These are phyloP conservation scores for Salvia rosmarinus DNA, from an alignment of 257 asterid genomes.

Conservation along the genomic window DNA sequence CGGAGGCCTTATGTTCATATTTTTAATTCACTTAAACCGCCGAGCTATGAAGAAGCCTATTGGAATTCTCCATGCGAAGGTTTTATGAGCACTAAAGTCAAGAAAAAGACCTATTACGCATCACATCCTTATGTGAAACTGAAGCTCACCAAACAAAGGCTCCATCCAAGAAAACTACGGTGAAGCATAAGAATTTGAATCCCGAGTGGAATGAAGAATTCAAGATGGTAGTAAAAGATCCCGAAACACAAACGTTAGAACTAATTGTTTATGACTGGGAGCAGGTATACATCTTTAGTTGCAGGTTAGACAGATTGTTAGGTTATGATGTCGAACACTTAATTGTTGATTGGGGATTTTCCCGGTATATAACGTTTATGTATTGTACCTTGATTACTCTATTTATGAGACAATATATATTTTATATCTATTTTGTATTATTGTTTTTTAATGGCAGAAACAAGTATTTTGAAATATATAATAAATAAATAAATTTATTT, in stretches of 20 bases:
- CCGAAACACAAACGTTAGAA: slow-evolving; percentile 78
- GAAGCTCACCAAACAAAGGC: slow-evolving; percentile 88
- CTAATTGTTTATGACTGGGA: slow-evolving; percentile 91
- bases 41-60: slow-evolving; percentile 96
- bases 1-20: slow-evolving; percentile 6
- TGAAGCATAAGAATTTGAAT: slow-evolving; percentile 80
- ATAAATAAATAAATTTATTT: too few species aligned
- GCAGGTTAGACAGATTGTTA: not conserved
- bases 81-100: slow-evolving; percentile 72
- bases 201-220: slow-evolving; percentile 98
- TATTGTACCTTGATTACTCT: too few species aligned
- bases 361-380: too few species aligned
- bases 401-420: too few species aligned
- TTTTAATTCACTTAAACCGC: slow-evolving; percentile 37
- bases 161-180: slow-evolving; percentile 92
- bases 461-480: too few species aligned
- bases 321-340: slow-evolving; percentile 19
- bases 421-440: too few species aligned
- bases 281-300: slow-evolving; percentile 56
- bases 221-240: slow-evolving; percentile 81
- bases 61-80: slow-evolving; percentile 92
- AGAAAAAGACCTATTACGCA: slow-evolving; percentile 84
- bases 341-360: too few species aligned
- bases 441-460: too few species aligned
- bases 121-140: slow-evolving; percentile 97